Base-by-base conservation (phyloP, 805 yeast genomes). In the Candida montana region DNA sequence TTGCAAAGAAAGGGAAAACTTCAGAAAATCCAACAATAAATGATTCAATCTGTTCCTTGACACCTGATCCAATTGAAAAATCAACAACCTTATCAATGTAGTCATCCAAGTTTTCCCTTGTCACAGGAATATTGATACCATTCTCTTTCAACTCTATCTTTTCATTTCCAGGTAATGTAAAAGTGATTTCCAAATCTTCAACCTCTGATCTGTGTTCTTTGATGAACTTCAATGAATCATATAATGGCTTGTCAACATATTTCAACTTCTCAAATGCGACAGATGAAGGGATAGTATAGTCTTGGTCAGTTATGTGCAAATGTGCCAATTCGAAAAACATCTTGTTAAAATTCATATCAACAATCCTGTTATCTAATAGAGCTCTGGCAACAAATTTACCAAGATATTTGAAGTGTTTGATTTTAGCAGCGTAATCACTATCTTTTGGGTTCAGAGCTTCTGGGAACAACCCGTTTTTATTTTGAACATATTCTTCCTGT, bases 331-430 rank as follows among this genome's bases (percentile, higher is more conserved):
- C 71, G 57, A 91, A 83, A 55, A 91, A 87, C 3, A 78, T 59
- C 0, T 79, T 74, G 55, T 79, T 87, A 63, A 91, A 81, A 35
- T 77, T 69, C 59, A 91, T 80, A 58, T 93, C 98, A 35, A 91
- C 72, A 35, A 90, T 79, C 48, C 98, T 70, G n/a, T 86, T 81
- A 61, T 91, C 99, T 39, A 91, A 61, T 56, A 90, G 65, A 0
- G 96, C 83, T 45, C 97, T 72, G 0, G 96, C 96, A 39, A 89
- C 70, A 56, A 93, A 88, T 40, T 76, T 78, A 3, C 99, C 99
- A 46, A 91, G 64, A 17, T 76, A 71, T 13, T 71, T 68, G 59
- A 87, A 91, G 35, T 80, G 60, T 21, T 70, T 68, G 6, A 80
- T 42, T 0, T 71, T 63, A 41, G 69, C 73, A 9, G 59, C 52